Percentiles rank a stretch among this genome's conserved stretches.
Conservation (phyloP, 2,329 filamentous ascomycete genomes). For the Botrytis cinerea region DNA sequence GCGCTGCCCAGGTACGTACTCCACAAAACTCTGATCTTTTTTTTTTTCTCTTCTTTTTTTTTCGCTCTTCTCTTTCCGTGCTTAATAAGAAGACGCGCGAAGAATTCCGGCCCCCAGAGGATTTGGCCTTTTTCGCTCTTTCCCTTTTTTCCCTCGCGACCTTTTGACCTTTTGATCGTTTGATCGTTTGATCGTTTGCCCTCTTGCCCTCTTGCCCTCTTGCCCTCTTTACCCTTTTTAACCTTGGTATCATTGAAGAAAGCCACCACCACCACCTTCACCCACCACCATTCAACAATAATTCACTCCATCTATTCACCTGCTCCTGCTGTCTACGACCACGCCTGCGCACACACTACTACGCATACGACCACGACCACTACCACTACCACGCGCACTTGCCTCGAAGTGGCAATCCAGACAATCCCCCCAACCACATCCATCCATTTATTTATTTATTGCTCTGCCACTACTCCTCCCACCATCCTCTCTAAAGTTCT, state of each 20-base stretch:
- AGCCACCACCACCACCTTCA: neutral
- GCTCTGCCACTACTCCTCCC: neutral
- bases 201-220: too few relatives aligned
- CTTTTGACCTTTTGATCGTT: too few relatives aligned
- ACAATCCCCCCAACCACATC: neutral
- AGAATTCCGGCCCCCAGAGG: neutral
- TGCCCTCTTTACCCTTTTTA: too few relatives aligned
- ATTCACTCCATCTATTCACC: neutral
- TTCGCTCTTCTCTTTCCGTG: neutral
- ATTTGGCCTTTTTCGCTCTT: neutral
- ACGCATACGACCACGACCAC: too few relatives aligned
- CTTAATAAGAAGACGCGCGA: neutral
- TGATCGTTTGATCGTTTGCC: too few relatives aligned
- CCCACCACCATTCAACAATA: conserved; percentile 10
- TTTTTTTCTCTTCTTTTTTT: neutral
- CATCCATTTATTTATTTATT: neutral
- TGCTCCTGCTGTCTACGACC: neutral
- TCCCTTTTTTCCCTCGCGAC: neutral
- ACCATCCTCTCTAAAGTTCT: neutral
- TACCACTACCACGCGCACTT: neutral
- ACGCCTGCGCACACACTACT: too few relatives aligned
- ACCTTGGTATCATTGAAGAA: neutral
- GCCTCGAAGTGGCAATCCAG: neutral
- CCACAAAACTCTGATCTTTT: neutral
- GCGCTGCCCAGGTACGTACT: neutral